Percentiles rank a stretch among this genome's conserved stretches.
These are phyloP conservation scores for Coelastrella sp. DNA, from an alignment of 139 green algal genomes.

Conservation along the genomic window DNA sequence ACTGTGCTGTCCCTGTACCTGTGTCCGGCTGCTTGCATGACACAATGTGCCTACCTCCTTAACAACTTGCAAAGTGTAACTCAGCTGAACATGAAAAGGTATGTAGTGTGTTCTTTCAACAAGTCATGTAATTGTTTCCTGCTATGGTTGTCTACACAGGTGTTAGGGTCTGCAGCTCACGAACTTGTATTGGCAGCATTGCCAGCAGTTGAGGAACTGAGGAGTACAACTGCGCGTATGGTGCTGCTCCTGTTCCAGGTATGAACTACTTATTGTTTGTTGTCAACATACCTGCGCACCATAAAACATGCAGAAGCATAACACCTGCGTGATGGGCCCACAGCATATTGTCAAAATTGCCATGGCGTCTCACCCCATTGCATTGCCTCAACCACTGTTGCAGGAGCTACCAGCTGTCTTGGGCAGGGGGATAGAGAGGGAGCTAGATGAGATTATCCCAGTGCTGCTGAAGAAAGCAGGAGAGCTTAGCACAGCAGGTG, in stretches of 20 bases:
- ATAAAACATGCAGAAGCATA: no score
- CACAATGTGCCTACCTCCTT: no score
- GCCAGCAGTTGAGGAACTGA: constrained; percentile 77
- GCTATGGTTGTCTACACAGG: background rate
- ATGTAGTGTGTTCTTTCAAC: background rate
- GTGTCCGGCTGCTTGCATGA: background rate
- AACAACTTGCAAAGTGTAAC: no score
- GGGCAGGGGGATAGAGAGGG: constrained; percentile 66
- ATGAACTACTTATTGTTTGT: background rate
- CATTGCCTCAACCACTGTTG: background rate
- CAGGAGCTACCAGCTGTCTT: constrained; percentile 74
- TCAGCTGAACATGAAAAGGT: no score
- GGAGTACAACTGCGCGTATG: constrained; percentile 73
- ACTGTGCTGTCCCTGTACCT: background rate
- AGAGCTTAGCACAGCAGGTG: constrained; percentile 75
- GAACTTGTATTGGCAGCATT: constrained; percentile 70
- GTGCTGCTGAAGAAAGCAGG: constrained; percentile 84
- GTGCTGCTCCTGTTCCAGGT: constrained; percentile 80
- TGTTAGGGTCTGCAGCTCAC: constrained; percentile 58
- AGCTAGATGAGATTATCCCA: constrained; percentile 85
- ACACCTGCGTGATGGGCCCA: no score
- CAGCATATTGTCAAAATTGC: no score
- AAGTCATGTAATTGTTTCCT: constrained; percentile 7
- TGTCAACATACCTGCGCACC: background rate
- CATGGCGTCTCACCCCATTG: no score